These are phyloP conservation scores for Dryas octopetala DNA, from an alignment of 306 rosid genomes.

Conservation along the genomic window DNA sequence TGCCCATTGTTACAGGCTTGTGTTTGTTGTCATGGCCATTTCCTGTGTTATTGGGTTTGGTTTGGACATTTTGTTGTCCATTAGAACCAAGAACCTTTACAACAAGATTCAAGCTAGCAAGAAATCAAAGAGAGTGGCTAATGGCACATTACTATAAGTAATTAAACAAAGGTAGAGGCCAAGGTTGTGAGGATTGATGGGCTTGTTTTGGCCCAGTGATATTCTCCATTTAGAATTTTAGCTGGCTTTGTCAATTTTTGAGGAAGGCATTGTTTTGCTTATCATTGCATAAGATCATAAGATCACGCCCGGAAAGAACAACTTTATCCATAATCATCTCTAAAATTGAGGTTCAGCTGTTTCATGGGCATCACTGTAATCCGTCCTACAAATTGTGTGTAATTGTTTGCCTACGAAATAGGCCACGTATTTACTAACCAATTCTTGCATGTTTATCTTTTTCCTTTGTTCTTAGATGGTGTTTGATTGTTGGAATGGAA, in stretches of 20 bases:
- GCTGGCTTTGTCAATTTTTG: not conserved
- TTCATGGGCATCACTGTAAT: no score
- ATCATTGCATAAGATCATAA: not conserved
- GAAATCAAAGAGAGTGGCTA: constrained; percentile 43
- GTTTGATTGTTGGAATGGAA: no score
- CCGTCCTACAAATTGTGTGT: no score
- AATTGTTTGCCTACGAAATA: no score
- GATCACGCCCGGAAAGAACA: not conserved
- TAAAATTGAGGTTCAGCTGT: no score
- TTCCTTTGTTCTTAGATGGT: no score
- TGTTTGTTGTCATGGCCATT: constrained; percentile 66
- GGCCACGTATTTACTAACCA: no score
- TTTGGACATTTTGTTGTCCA: constrained; percentile 58
- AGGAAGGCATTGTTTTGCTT: not conserved
- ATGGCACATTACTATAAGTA: not conserved
- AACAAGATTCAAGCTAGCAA: constrained; percentile 53
- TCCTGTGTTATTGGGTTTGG: constrained; percentile 75
- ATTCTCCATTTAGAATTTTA: constrained; percentile 17
- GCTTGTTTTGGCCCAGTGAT: constrained; percentile 31
- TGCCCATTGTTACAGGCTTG: constrained; percentile 74
- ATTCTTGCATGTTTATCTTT: no score
- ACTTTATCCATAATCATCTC: no score
- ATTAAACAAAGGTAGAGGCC: not conserved
- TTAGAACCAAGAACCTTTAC: constrained; percentile 66
- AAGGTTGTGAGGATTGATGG: constrained; percentile 35